Conservation (phyloP, 2,329 filamentous ascomycete species). For the Alternaria sp. region DNA sequence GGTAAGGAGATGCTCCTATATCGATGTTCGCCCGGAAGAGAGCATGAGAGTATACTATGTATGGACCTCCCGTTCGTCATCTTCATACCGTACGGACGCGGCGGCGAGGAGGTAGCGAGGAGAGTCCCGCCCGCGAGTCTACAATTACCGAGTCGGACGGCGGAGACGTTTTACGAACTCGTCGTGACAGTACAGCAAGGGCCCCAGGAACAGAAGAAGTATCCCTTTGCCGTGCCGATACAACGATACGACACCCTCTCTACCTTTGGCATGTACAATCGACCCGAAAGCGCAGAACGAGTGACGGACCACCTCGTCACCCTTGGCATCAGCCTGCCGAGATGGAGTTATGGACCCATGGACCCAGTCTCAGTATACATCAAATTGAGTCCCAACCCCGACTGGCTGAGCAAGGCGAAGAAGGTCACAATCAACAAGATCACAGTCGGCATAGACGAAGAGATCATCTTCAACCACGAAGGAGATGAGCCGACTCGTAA, state of each 20-base stretch:
- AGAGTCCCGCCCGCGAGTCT: conserved; percentile 91
- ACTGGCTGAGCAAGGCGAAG: conserved; percentile 89
- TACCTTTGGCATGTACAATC: conserved; percentile 99
- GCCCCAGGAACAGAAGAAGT: conserved; percentile 84
- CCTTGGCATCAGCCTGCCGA: conserved; percentile 86
- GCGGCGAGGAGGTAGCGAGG: conserved; percentile 86
- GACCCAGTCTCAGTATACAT: conserved; percentile 97
- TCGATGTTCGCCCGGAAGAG: conserved; percentile 80
- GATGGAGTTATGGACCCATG: conserved; percentile 94
- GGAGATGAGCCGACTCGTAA: conserved; percentile 94
- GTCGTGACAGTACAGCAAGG: conserved; percentile 96
- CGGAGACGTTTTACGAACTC: conserved; percentile 95
- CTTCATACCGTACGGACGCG: conserved; percentile 93
- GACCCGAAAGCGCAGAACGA: conserved; percentile 84
- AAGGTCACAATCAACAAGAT: conserved; percentile 94
- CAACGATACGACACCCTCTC: conserved; percentile 94
- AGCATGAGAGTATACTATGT: conserved; percentile 85
- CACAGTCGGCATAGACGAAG: conserved; percentile 91
- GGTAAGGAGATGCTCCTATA: conserved; percentile 95
- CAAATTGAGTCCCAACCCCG: conserved; percentile 87
- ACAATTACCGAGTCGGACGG: conserved; percentile 88
- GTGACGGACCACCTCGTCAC: conserved; percentile 91
- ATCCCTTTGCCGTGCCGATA: conserved; percentile 87
- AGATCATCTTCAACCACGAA: conserved; percentile 98
- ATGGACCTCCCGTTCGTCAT: conserved; percentile 98